A percentile compares a stretch with the other conserved stretches of the same genome.
Conservation (phyloP, 768 basidiomycete genomes). For the Porpolomopsis calyptriformis region DNA sequence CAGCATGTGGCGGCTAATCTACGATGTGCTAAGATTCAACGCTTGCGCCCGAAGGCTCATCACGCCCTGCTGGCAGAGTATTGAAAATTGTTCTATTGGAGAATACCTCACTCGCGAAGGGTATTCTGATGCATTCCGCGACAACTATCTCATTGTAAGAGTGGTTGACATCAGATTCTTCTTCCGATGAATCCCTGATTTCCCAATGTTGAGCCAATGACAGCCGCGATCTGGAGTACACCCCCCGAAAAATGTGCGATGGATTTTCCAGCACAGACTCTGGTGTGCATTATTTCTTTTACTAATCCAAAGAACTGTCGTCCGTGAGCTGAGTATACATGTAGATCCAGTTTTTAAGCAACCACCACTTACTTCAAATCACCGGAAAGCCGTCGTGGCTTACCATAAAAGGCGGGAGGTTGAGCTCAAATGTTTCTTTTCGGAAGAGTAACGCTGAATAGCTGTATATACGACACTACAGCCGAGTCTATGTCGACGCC, state of each 20-base stretch:
- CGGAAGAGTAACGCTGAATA: background rate
- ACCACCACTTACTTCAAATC: conserved; percentile 65
- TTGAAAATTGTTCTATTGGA: conserved; percentile 33
- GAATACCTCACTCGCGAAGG: conserved; percentile 52
- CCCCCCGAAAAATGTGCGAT: conserved; percentile 58
- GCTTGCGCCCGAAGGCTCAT: conserved; percentile 48
- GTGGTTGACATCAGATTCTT: background rate
- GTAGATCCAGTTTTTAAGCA: conserved; percentile 61
- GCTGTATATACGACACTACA: conserved; percentile 13
- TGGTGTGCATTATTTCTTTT: conserved; percentile 27
- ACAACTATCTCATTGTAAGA: conserved; percentile 66
- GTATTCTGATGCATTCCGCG: conserved; percentile 56
- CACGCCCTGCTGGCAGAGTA: conserved; percentile 12
- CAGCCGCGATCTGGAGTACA: conserved; percentile 72
- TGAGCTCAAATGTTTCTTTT: conserved; percentile 7
- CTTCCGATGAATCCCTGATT: conserved; percentile 3
- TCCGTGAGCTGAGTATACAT: background rate
- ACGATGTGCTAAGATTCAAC: conserved; percentile 65
- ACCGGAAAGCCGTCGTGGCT: conserved; percentile 63
- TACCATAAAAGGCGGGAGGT: conserved; percentile 67
- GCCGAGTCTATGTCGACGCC: conserved; percentile 55
- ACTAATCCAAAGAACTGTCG: background rate
- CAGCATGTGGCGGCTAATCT: conserved; percentile 62
- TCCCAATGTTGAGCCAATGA: conserved; percentile 48
- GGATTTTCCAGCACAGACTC: conserved; percentile 60